These are phyloP conservation scores for Scedosporium minutisporum DNA, from an alignment of 2,329 filamentous ascomycete species.

Conservation along the genomic window DNA sequence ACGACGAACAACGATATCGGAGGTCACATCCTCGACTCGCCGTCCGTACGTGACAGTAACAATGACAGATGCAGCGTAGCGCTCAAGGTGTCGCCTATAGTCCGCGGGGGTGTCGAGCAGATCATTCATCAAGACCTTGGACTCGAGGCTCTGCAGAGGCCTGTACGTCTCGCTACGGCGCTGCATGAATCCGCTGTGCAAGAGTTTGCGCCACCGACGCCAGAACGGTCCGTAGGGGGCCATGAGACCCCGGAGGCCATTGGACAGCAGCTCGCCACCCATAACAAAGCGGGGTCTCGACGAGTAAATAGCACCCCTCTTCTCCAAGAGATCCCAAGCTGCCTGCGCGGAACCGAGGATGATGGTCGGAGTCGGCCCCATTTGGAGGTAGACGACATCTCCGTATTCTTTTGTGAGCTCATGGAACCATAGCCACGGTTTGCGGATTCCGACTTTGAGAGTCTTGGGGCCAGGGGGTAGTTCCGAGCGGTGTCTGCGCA, in stretches of 20 bases:
- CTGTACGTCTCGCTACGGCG: constrained; percentile 31
- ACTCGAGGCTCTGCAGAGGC: constrained; percentile 30
- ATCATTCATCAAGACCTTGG: constrained; percentile 28
- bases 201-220: constrained; percentile 31
- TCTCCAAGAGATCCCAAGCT: constrained; percentile 34
- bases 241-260: constrained; percentile 31
- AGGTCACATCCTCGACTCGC: constrained; percentile 21
- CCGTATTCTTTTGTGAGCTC: constrained; percentile 26
- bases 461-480: constrained; percentile 28
- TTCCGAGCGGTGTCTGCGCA: constrained; percentile 26
- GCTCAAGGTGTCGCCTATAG: constrained; percentile 20
- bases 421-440: constrained; percentile 33
- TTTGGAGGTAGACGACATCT: constrained; percentile 31
- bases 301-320: constrained; percentile 31
- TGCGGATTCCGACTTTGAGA: constrained; percentile 25
- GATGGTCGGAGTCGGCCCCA: constrained; percentile 31
- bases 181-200: constrained; percentile 34
- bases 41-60: constrained; percentile 32
- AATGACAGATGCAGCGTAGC: constrained; percentile 28
- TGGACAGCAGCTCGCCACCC: constrained; percentile 31
- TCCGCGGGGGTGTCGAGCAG: constrained; percentile 18
- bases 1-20: constrained; percentile 25
- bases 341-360: constrained; percentile 31
- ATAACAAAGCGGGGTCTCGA: constrained; percentile 36
- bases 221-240: constrained; percentile 31